phyloP scores from a whole-genome alignment of 108 stramenopile genomes.

The Mayamaea pseudoterrestris region DNA sequence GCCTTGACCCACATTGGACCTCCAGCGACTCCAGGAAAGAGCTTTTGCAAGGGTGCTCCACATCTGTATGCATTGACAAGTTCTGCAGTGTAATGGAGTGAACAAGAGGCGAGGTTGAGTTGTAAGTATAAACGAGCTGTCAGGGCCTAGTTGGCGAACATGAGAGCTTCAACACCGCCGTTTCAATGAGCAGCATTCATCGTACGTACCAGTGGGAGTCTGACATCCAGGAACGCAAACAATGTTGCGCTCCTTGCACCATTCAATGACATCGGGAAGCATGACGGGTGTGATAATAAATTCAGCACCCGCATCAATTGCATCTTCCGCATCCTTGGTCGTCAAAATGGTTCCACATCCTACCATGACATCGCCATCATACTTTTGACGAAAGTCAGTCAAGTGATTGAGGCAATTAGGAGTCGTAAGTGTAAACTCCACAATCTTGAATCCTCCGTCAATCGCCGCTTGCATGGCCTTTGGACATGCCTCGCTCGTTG shows the following conservation, averaged over 20 bases:
- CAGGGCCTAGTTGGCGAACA: too few species aligned
- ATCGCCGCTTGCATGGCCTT: constrained; percentile 84
- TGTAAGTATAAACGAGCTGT: too few species aligned
- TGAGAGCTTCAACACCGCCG: too few species aligned
- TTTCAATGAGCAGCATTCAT: too few species aligned
- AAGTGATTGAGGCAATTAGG: constrained; percentile 69
- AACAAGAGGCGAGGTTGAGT: too few species aligned
- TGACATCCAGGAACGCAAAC: constrained; percentile 78
- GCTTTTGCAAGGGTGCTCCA: constrained; percentile 78
- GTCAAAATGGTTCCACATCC: constrained; percentile 79
- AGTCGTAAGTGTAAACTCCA: constrained; percentile 78
- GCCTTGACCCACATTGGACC: constrained; percentile 79
- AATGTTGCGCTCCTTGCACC: constrained; percentile 67
- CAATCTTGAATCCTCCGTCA: constrained; percentile 81
- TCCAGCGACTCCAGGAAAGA: constrained; percentile 81
- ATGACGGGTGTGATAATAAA: constrained; percentile 81
- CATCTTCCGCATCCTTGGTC: constrained; percentile 47
- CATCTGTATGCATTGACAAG: constrained; percentile 50
- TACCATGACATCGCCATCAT: constrained; percentile 80
- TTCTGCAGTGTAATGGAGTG: too few species aligned
- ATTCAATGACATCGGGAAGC: constrained; percentile 72
- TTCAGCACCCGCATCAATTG: constrained; percentile 69
- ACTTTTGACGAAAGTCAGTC: constrained; percentile 55
- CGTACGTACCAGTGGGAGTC: too few species aligned
- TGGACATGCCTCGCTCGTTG: constrained; percentile 71